These are phyloP conservation scores for Megacollybia platyphylla DNA, from an alignment of 1,284 basidiomycete species.

Conservation along the genomic window DNA sequence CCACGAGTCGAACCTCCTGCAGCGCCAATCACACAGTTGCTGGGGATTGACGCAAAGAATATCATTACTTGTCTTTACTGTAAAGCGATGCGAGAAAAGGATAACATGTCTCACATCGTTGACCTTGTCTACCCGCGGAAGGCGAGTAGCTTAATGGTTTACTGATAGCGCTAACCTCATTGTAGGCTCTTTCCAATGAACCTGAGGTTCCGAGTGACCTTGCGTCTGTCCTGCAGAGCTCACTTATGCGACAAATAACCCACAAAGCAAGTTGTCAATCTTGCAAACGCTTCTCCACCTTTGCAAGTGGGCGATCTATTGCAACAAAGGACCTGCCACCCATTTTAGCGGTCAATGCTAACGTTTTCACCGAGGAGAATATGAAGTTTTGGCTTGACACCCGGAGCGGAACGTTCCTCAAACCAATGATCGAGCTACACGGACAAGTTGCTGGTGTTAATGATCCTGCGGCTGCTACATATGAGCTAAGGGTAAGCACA, in stretches of 20 bases:
- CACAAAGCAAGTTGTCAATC: constrained; percentile 80
- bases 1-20: constrained; percentile 16
- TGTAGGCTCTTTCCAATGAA: background rate
- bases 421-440: constrained; percentile 36
- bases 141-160: constrained; percentile 23
- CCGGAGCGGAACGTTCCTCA: constrained; percentile 39
- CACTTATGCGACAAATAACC: constrained; percentile 70
- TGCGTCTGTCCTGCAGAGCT: constrained; percentile 55
- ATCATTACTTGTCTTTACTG: constrained; percentile 70
- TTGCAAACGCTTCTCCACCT: constrained; percentile 69
- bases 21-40: constrained; percentile 67
- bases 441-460: constrained; percentile 49
- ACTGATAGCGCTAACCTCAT: background rate
- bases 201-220: constrained; percentile 38
- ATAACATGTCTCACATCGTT: constrained; percentile 68
- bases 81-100: constrained; percentile 57
- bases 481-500: constrained; percentile 58
- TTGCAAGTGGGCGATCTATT: constrained; percentile 65
- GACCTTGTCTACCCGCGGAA: constrained; percentile 84
- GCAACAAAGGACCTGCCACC: constrained; percentile 64
- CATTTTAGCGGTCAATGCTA: constrained; percentile 82
- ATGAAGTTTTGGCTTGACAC: constrained; percentile 70
- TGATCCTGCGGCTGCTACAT: constrained; percentile 44
- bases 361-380: constrained; percentile 68
- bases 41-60: constrained; percentile 69